These are phyloP conservation scores for Bruguiera sexangula DNA, from an alignment of 345 rosid species.

Conservation along the genomic window DNA sequence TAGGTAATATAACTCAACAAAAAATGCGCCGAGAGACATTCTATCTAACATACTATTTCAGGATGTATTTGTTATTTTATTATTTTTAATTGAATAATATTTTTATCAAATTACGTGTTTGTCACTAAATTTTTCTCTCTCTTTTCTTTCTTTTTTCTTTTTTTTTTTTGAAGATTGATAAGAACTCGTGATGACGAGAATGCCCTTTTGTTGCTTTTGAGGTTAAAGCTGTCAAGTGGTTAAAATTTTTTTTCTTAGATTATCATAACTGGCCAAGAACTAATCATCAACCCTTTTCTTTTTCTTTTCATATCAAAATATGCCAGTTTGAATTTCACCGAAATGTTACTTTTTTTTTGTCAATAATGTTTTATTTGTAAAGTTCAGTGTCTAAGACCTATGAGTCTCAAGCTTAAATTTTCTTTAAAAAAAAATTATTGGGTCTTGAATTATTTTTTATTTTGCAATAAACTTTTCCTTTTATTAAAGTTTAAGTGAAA, in stretches of 20 bases:
- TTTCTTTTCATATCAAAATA: too few relatives aligned
- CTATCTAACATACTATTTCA: too few relatives aligned
- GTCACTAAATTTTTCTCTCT: too few relatives aligned
- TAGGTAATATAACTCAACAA: too few relatives aligned
- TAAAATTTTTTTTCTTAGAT: neutral
- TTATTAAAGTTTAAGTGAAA: neutral
- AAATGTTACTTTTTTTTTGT: too few relatives aligned
- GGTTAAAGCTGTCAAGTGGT: constrained; percentile 5
- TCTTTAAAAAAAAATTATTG: neutral
- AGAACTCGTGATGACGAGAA: neutral
- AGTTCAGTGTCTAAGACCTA: too few relatives aligned
- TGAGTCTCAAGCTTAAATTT: neutral
- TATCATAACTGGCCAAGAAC: neutral
- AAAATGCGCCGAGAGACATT: too few relatives aligned
- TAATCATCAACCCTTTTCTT: too few relatives aligned
- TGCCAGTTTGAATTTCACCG: neutral
- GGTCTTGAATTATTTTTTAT: neutral
- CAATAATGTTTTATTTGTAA: too few relatives aligned
- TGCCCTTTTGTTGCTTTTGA: constrained; percentile 7
- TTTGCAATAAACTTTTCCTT: neutral
- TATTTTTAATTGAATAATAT: too few relatives aligned
- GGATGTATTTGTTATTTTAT: too few relatives aligned
- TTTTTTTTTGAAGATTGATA: neutral
- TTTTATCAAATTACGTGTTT: too few relatives aligned
- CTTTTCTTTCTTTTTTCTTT: neutral